Evolutionary conservation across 1,139 yeast species (phyloP), one percentile per base, ranked within the genome.

Genomic region (Nakaseomyces uthaithaninus): DNA sequence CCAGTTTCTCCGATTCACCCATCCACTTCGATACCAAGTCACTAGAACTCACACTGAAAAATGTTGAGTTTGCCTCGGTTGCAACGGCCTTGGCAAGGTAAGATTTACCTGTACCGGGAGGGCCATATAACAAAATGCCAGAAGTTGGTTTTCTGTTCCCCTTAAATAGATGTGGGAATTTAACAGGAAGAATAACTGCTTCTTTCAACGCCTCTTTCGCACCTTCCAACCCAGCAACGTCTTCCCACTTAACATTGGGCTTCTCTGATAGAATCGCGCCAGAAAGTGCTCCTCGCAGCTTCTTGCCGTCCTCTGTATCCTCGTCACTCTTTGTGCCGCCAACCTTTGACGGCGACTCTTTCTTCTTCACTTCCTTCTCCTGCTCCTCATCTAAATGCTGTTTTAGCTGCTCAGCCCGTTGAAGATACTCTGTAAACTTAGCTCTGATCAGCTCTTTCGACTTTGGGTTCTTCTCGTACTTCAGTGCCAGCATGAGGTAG

Each of bases 21-120:
- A 91, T 89, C 97, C 97, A 91, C 62, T 91, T 93, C 49, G 94
- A 81, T 3, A 93, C 96, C 55, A 91, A 72, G 61, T 91, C 97
- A 9, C 95, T 83, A 0, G 96, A 86, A 14, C 95, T 83, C 2
- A 91, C 95, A 3, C 95, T 84, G 63, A 91, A 93, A 54, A 91
- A 91, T 0, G 98, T 91, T 0, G 95, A 84, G 57, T 89, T 87
- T 40, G 98, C 95, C 59, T 91, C 99, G 0, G 98, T 91, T 20
- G 99, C 99, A 3, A 91, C 97, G 0, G 98, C 98, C 58, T 91
- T 91, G 12, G 98, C 98, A 45, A 93, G 68, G 60, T 80, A 91
- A 1, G 97, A 89, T 59, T 93, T 93, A 69, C 98, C 99, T 0
- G 99, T 93, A 55, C 98, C 99, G 2, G 98, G 99, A 11, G 98